Evolutionary conservation across 208 protist genomes (phyloP), one percentile per base, ranked within the genome.

Genomic region (Trypanosomatidae sp.): DNA sequence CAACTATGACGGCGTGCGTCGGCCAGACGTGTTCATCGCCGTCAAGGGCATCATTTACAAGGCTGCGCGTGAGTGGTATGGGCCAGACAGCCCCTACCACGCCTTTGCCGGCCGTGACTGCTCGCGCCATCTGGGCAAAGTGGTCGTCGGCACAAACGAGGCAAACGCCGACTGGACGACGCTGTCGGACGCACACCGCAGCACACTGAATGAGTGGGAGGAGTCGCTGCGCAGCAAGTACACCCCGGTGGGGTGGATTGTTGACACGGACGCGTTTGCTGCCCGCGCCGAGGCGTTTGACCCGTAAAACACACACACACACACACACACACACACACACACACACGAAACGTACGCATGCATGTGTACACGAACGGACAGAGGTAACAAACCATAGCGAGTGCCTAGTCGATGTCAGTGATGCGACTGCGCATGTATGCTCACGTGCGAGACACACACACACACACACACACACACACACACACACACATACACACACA

Each of bases 31-130:
- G 0, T 88, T 93, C 30, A 61, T 93, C 0, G 80, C 60, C 11
- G 75, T 88, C 33, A 88, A 88, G 48, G 85, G 85, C 16, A 53
- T 90, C 46, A 61, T 93, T 48, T 93, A 93, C 71, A 85, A 83
- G 43, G 79, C 54, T 13, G 69, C 73, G 1, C 44, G 71, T 26
- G 69, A 81, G 28, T 88, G 72, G 51, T 93, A 93, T 47, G 85
- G 85, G 0, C 61, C 70, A 0, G 66, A 71, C 10, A 57, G 65
- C 13, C 74, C 77, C 1, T 93, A 93, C 73, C 84, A 77, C 47
- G 77, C 74, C 33, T 93, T 93, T 61, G 70, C 85, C 7, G 85
- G 80, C 23, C 63, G 74, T 39, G 85, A 93, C 56, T 75, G 72
- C 61, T 88, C 78, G 2, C 80, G 85, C 7, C 73, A 89, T 18